Conservation (phyloP, 129 eudicot species). For the Cynara cardunculus region DNA sequence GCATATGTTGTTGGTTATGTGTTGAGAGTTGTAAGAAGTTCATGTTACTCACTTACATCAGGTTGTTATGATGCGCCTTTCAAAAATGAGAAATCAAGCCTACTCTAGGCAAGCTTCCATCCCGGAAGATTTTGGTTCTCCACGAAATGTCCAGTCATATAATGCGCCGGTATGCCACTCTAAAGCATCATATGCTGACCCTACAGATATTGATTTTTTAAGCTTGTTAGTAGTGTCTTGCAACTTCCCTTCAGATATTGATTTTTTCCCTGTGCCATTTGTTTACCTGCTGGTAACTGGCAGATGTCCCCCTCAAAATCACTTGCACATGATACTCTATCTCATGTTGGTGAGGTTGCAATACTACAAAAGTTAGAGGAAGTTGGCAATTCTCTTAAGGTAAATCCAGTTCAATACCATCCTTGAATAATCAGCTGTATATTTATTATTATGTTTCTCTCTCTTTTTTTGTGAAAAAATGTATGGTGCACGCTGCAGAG, state of each 20-base stretch:
- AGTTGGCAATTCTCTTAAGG: constrained; percentile 74
- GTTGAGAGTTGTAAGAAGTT: neutral
- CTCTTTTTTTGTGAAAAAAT: neutral
- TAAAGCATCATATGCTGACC: neutral
- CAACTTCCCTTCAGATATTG: neutral
- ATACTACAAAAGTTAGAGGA: constrained; percentile 73
- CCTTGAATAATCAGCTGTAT: neutral
- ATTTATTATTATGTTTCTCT: neutral
- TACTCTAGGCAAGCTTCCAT: constrained; percentile 42
- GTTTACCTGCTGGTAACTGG: constrained; percentile 1
- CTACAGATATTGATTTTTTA: neutral
- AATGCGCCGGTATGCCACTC: constrained; percentile 43
- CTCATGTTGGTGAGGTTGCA: constrained; percentile 41
- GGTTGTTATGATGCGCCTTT: constrained; percentile 62
- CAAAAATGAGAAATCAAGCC: constrained; percentile 47
- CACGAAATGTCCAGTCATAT: constrained; percentile 30
- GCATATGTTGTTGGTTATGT: neutral
- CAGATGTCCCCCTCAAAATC: constrained; percentile 52
- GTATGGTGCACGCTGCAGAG: constrained; percentile 43
- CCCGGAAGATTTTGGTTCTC: constrained; percentile 39
- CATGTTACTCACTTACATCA: constrained; percentile 10
- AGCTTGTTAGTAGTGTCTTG: neutral
- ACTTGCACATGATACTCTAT: constrained; percentile 20
- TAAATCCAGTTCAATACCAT: neutral
- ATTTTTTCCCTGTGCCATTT: neutral